Conservation (phyloP, 208 protist genomes). For the Leishmania braziliensis region DNA sequence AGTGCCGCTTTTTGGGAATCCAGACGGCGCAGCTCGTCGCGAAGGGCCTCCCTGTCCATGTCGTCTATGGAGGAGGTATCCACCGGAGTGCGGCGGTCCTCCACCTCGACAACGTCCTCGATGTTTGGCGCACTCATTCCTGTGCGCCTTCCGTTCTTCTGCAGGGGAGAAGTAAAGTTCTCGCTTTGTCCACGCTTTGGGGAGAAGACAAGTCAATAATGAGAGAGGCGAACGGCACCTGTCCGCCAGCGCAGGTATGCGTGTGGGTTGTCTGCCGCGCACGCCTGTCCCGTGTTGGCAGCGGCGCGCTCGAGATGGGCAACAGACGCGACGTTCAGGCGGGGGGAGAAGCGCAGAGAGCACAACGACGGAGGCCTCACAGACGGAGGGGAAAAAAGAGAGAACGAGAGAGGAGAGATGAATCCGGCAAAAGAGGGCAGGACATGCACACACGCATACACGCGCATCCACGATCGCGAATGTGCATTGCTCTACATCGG, state of each 20-base stretch:
- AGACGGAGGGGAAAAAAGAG: not conserved
- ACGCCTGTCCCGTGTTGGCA: not conserved
- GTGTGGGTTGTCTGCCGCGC: not conserved
- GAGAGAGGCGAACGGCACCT: not conserved
- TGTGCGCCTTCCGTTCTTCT: not conserved
- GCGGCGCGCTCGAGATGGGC: too few relatives aligned
- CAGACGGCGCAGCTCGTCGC: slow-evolving; percentile 42
- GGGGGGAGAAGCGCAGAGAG: not conserved
- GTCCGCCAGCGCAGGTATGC: not conserved
- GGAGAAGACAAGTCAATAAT: not conserved
- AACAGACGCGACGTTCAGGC: too few relatives aligned
- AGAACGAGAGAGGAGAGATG: slow-evolving; percentile 2
- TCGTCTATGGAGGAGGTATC: slow-evolving; percentile 3
- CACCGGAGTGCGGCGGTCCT: slow-evolving; percentile 1
- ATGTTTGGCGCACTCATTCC: not conserved
- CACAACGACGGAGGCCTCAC: not conserved
- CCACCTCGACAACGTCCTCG: slow-evolving; percentile 15
- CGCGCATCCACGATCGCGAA: not conserved
- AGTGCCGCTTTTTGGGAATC: slow-evolving; percentile 39
- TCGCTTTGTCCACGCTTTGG: not conserved
- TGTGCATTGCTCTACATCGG: not conserved
- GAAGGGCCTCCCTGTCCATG: slow-evolving; percentile 19
- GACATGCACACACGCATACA: not conserved
- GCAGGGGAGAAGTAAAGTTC: not conserved
- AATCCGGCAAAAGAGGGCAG: not conserved